phyloP scores from a whole-genome alignment of 306 rosid genomes.

The Cicer chorassanicum region DNA sequence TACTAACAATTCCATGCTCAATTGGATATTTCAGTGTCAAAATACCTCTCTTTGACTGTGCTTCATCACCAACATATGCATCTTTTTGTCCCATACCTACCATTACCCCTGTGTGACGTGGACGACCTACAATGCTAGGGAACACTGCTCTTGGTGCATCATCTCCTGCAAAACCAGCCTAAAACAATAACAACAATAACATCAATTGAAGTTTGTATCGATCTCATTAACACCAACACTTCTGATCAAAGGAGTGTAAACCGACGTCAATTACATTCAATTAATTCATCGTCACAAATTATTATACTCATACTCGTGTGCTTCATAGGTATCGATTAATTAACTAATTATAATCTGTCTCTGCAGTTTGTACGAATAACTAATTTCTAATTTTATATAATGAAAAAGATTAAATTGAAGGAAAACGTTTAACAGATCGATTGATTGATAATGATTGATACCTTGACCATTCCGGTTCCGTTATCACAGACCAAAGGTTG shows the following conservation, averaged over 20 bases:
- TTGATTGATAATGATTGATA: slow-evolving; percentile 21
- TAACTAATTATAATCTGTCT: no score
- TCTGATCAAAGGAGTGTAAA: no score
- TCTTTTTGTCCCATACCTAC: slow-evolving; percentile 99
- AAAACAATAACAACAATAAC: neutral
- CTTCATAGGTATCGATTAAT: no score
- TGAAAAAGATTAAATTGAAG: neutral
- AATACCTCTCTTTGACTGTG: slow-evolving; percentile 96
- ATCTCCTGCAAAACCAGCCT: slow-evolving; percentile 98
- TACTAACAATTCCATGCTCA: slow-evolving; percentile 83
- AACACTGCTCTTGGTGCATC: slow-evolving; percentile 99
- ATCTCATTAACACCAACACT: no score
- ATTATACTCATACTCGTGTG: no score
- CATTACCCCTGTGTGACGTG: slow-evolving; percentile 98
- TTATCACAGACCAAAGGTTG: slow-evolving; percentile 95
- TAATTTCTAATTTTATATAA: no score
- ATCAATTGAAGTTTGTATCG: neutral
- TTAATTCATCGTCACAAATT: no score
- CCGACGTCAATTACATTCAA: no score
- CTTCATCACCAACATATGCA: slow-evolving; percentile 97
- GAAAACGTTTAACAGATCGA: neutral
- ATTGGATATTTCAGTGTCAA: slow-evolving; percentile 86
- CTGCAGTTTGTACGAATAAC: no score
- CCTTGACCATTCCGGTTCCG: slow-evolving; percentile 99
- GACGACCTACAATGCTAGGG: slow-evolving; percentile 97